Evolutionary conservation across 1,139 yeast genomes (phyloP), one percentile per base, ranked within the genome.

Genomic region (Spathaspora sp.): DNA sequence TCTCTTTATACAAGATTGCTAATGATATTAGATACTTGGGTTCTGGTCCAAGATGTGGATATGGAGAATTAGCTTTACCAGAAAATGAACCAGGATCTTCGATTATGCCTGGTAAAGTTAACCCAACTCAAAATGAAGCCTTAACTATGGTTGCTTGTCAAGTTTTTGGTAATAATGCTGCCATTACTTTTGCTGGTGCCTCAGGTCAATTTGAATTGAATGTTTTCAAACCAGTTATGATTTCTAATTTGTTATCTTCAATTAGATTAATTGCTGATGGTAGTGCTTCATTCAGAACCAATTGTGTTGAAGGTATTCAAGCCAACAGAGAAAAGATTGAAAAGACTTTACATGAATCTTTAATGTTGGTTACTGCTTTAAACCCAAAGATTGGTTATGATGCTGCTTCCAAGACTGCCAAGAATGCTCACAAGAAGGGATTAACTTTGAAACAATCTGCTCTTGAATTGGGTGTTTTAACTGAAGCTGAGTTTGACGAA

Each of bases 31-130:
- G 99, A 74, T 93, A 93, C 81, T 82, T 93, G 61, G 99, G 99
- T 52, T 89, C 97, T 38, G 99, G 99, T 59, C 99, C 99, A 64
- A 86, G 99, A 75, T 93, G 99, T 74, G 99, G 99, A 50, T 93
- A 93, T 72, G 98, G 98, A 48, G 99, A 93, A 74, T 82, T 93
- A 60, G 67, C 90, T 26, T 78, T 93, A 58, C 99, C 99, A 54
- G 99, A 91, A 76, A 95, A 95, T 69, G 99, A 93, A 74, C 99
- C 99, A 49, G 99, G 99, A 64, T 89, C 97, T 51, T 89, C 97
- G 26, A 93, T 93, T 70, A 93, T 95, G 99, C 99, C 99, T 46
- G 99, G 99, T 65, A 93, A 93, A 76, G 98, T 93, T 55, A 93
- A 93, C 80, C 99, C 99, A 56, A 93, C 99, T 49, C 99, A 93